Evolutionary conservation across 345 rosid species (phyloP).

Genomic region (Gossypium longicalyx): DNA sequence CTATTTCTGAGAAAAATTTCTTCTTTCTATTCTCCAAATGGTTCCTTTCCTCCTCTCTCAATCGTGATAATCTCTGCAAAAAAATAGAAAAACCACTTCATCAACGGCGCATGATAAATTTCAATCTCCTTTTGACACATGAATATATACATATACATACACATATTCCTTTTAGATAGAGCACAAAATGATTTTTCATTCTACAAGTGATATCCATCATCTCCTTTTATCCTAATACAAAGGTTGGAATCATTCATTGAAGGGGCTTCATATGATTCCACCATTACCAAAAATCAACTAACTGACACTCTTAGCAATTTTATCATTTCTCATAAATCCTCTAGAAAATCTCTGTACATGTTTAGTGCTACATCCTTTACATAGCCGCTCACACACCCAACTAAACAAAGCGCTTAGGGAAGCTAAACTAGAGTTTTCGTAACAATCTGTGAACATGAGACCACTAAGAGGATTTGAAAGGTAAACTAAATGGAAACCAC

Average conservation of each 20-base stretch:
- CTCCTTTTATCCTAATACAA: conserved; percentile 1
- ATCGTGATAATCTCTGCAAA: conserved; percentile 76
- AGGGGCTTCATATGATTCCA: background rate
- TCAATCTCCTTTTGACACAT: conserved; percentile 5
- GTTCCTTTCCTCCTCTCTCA: conserved; percentile 85
- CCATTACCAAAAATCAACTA: conserved; percentile 4
- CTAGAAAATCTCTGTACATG: background rate
- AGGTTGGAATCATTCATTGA: background rate
- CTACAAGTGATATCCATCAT: background rate
- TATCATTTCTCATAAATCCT: background rate
- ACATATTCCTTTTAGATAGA: background rate
- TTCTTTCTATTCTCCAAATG: conserved; percentile 72
- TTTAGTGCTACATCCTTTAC: background rate
- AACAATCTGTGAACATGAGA: background rate
- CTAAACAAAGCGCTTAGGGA: background rate
- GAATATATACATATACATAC: background rate
- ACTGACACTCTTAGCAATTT: background rate
- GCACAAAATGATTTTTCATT: background rate
- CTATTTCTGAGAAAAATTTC: conserved; percentile 81
- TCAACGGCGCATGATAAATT: conserved; percentile 23
- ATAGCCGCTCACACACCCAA: background rate
- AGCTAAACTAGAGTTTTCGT: background rate
- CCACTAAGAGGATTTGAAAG: background rate
- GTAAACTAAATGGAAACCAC: background rate
- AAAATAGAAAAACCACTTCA: conserved; percentile 11